Conservation (phyloP, 2,329 filamentous ascomycete species). For the Aspergillus bombycis region DNA sequence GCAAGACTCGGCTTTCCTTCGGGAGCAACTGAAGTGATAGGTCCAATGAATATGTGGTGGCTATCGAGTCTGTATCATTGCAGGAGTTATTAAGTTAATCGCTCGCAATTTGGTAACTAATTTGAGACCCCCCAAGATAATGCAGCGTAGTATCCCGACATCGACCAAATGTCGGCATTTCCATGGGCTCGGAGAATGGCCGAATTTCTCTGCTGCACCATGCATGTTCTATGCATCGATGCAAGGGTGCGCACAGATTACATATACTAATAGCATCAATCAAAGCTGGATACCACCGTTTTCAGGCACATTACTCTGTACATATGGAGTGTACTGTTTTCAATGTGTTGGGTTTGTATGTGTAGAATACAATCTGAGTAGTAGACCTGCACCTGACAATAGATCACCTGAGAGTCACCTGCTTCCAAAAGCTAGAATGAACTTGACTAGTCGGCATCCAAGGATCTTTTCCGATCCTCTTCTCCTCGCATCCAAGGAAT, state of each 20-base stretch:
- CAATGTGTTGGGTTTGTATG: not conserved
- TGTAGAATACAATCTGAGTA: too few species aligned
- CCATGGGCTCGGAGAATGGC: not conserved
- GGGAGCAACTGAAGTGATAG: not conserved
- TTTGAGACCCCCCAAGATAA: not conserved
- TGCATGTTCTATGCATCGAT: not conserved
- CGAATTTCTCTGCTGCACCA: not conserved
- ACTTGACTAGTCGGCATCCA: not conserved
- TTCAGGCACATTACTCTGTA: too few species aligned
- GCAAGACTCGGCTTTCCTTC: not conserved
- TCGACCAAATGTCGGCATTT: not conserved
- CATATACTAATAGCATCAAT: not conserved
- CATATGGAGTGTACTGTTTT: too few species aligned
- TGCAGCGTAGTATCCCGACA: not conserved
- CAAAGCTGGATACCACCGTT: too few species aligned
- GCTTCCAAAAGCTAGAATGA: not conserved
- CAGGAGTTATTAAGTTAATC: not conserved
- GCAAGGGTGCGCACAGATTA: not conserved
- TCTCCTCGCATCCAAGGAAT: not conserved
- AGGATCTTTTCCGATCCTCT: not conserved
- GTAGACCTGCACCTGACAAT: not conserved
- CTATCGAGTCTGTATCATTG: not conserved
- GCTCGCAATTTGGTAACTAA: not conserved
- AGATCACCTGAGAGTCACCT: not conserved
- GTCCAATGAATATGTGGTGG: not conserved